Base-by-base conservation (phyloP, 306 rosid species). In the Begonia masoniana region DNA sequence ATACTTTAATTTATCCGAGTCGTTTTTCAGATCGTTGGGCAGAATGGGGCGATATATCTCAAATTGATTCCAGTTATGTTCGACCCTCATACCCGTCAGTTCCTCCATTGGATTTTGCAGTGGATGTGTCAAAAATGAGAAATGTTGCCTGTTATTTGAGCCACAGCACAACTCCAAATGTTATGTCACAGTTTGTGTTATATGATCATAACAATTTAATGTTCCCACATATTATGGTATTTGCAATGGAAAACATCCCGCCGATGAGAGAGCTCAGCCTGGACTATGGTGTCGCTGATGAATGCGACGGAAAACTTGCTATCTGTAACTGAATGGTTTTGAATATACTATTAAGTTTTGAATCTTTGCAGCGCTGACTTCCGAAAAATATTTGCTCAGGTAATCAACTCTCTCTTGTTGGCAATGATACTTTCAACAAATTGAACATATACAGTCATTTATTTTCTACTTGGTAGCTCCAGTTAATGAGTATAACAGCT, bases 221-320 rank as follows among this genome's bases (percentile, higher is more conserved):
- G 94, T 91, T 86, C 66, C 99, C 96, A 59, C 96, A 68, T 76
- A 78, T 83, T 59, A 86, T 91, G 99, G n/a, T 45, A 45, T 91
- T 91, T 53, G 96, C 99, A 57, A 67, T 79, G 94, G 99, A 91
- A 74, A 91, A 74, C 72, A 83, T 91, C 69, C 99, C 99, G 65
- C 99, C 99, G 50, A 51, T 91, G 87, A 83, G 99, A 74, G 99
- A 91, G 80, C 80, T 91, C 50, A 83, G 99, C 78, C 87, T 91
- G 72, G 99, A 91, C 61, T 91, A 91, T 43, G 99, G 99, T 21
- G 84, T 86, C 62, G 79, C 82, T 71, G 93, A 81, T 67, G 96
- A 79, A 57, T 69, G 66, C 67, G 66, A 81, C 13, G 84, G 68
- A 41, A 86, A 83, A 63, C 84, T 83, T 46, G 67, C 92, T 19